Base-by-base conservation (phyloP, 2,329 filamentous ascomycete species). In the Alternaria consortialis region DNA sequence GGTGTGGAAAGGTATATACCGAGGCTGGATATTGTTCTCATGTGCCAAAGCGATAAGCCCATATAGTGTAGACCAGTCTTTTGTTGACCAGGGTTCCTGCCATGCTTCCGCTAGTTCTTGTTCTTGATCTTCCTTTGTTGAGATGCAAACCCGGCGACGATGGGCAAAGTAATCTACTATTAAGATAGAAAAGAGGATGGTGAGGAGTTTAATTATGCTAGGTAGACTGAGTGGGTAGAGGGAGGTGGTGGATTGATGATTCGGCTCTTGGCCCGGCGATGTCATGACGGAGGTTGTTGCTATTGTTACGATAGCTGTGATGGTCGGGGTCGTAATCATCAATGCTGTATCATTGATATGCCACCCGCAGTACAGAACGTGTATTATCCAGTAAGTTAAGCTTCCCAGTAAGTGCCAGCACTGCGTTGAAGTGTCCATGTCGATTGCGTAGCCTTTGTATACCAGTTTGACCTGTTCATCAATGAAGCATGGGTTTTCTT, bases 11-110 rank as follows among this genome's bases (percentile, higher is more conserved):
- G 36, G 55, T 20, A 34, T 57, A 29, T 34, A 31, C 36, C 36
- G 31, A 5, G 2, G 7, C 5, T 6, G 25, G 5, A 27, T 13
- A 4, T 42, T 20, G 20, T 25, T 25, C n/a, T 52, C 20, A 11
- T 52, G 37, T 13, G 37, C 55, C n/a, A 57, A 0, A 0, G 29
- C 31, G 2, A 57, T 29, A 0, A 57, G 47, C 0, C 55, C 55
- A 23, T 57, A 57, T 1, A 57, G 15, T 2, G 55, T 44, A 1
- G 15, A 8, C 55, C 55, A 57, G 8, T 57, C 23, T 43, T n/a
- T 25, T 4, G 47, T 57, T 9, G 13, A 8, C 55, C 55, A 57
- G 46, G 46, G 46, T n/a, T 32, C 27, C 1, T 32, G 27, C 43
- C 43, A 47, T 20, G 27, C 1, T 12, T n/a, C 7, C 7, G 27